A percentile compares a stretch with the other conserved stretches of the same genome.
Conservation (phyloP, 2,329 filamentous ascomycete species). For the Endothia cerciana region DNA sequence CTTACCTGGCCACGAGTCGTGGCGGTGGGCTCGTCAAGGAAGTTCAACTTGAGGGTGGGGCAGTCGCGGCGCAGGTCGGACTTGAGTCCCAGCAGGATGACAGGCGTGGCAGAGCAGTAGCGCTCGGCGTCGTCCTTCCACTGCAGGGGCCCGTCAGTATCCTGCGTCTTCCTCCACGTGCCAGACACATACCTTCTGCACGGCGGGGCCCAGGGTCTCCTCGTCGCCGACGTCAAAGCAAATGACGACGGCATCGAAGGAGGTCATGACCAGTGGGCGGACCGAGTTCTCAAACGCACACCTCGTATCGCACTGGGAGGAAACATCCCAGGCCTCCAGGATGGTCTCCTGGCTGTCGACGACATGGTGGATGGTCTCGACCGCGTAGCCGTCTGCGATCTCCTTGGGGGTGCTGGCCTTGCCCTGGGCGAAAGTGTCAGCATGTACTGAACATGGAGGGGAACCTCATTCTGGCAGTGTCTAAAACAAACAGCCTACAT, state of each 20-base stretch:
- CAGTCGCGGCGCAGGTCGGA: conserved; percentile 63
- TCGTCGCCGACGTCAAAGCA: conserved; percentile 42
- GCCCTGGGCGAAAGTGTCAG: neutral
- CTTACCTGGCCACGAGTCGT: conserved; percentile 36
- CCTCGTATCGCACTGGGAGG: conserved; percentile 27
- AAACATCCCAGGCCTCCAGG: conserved; percentile 37
- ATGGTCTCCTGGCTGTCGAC: conserved; percentile 15
- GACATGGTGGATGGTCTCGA: conserved; percentile 4
- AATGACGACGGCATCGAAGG: conserved; percentile 43
- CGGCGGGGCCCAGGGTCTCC: conserved; percentile 35
- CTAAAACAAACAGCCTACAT: neutral
- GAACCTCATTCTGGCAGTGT: neutral
- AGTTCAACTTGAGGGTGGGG: conserved; percentile 35
- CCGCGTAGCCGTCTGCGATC: conserved; percentile 3
- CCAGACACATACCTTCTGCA: conserved; percentile 34
- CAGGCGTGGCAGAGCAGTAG: conserved; percentile 54
- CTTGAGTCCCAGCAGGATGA: conserved; percentile 74
- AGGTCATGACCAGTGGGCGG: conserved; percentile 28
- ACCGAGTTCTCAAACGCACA: conserved; percentile 16
- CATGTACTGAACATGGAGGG: neutral
- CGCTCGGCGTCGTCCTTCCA: conserved; percentile 33
- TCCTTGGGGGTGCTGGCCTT: neutral
- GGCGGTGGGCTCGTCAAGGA: conserved; percentile 33
- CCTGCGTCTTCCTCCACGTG: neutral
- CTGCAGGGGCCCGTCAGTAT: conserved; percentile 28